Percentiles rank a stretch among this genome's conserved stretches.
Conservation (phyloP, 192 early-diverging fungal species). For the Paraglomus occultum region DNA sequence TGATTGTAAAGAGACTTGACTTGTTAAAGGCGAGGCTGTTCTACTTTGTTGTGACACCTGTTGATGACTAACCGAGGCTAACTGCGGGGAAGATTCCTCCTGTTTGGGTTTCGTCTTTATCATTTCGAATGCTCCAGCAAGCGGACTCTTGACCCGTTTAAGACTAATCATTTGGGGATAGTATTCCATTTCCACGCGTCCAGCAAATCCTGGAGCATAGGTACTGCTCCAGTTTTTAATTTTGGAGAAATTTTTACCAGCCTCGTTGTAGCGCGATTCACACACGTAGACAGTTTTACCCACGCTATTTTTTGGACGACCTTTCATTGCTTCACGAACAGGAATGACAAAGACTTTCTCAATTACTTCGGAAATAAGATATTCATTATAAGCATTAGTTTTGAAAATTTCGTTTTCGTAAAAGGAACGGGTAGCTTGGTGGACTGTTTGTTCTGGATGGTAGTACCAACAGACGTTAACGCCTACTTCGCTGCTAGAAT, state of each 20-base stretch:
- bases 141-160: constrained; percentile 37
- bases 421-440: constrained; percentile 55
- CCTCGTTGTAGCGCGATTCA: constrained; percentile 61
- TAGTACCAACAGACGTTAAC: constrained; percentile 61
- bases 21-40: too few species aligned
- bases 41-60: too few species aligned
- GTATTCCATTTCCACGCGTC: constrained; percentile 36
- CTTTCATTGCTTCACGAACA: constrained; percentile 55
- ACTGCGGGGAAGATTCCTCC: too few species aligned
- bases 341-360: constrained; percentile 63
- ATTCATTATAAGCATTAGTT: constrained; percentile 53
- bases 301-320: constrained; percentile 44
- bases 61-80: too few species aligned
- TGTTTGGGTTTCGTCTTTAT: not conserved
- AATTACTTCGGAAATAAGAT: constrained; percentile 51
- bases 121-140: constrained; percentile 13
- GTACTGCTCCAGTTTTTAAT: constrained; percentile 64
- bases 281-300: constrained; percentile 60
- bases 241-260: constrained; percentile 52
- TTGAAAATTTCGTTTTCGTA: constrained; percentile 68
- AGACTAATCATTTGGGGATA: constrained; percentile 34
- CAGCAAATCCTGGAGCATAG: constrained; percentile 44
- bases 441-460: constrained; percentile 64
- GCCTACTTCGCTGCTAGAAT: constrained; percentile 36
- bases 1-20: too few species aligned